Base-by-base conservation (phyloP, 1,284 basidiomycete species). In the Leccinum solheimii region DNA sequence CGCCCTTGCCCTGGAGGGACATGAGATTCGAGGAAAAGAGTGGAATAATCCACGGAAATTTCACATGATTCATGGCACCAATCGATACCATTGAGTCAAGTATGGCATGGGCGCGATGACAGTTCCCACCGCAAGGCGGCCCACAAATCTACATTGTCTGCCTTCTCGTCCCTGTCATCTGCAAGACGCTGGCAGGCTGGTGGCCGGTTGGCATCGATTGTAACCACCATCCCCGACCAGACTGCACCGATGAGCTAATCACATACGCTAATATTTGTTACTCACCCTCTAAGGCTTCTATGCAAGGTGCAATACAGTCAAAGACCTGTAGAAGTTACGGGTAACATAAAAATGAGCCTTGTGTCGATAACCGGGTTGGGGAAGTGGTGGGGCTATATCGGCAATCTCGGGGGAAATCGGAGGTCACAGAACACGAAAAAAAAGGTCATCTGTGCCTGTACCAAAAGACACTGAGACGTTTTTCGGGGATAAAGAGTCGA, bases 101-200 rank as follows among this genome's bases (percentile, higher is more conserved):
- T 21, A 3, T 50, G 38, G 14, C 26, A 30, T 34, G 11, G 38
- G 19, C 21, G 7, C 45, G 4, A 51, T 23, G 11, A 8, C 3
- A 30, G 13, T 57, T 49, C 54, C 53, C 49, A 32, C 32, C 32
- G 23, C n/a, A 21, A 40, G 26, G 38, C 23, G 9, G 45, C 16
- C 34, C 21, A 43, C 27, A 16, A 58, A 54, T 55, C 36, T 16
- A 1, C 16, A 43, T 27, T 48, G n/a, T 4, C 13, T 45, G 19
- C 32, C 36, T 55, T 55, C 45, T 40, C 32, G 21, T 21, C 45
- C 55, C 55, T 55, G 26, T 61, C 63, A 51, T 52, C 45, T 43
- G 48, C 14, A 34, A 14, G 16, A 14, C 2, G 0, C 13, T 48
- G 30, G 3, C 10, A 30, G 10, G 27, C 26, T 21, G 43, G 10